Conservation (phyloP, 768 basidiomycete genomes). For the Leccinum imitatum region DNA sequence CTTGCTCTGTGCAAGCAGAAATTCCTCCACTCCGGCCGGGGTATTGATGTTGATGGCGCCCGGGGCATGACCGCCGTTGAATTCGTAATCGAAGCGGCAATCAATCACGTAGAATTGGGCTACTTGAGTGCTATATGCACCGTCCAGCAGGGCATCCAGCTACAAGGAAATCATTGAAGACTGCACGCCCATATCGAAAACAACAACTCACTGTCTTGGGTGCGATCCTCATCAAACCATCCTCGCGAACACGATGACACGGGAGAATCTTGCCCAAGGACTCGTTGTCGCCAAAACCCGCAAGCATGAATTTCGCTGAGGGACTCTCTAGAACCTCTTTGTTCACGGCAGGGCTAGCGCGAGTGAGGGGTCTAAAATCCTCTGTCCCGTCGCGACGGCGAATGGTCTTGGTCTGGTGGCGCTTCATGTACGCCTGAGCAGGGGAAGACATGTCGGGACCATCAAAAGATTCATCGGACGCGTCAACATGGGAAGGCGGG, state of each 20-base stretch:
- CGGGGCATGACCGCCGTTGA: slow-evolving; percentile 86
- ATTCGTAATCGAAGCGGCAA: slow-evolving; percentile 98
- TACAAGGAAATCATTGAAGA: slow-evolving; percentile 31
- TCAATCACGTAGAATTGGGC: slow-evolving; percentile 81
- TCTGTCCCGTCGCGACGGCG: slow-evolving; percentile 81
- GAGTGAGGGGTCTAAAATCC: slow-evolving; percentile 73
- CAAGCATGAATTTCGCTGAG: slow-evolving; percentile 51
- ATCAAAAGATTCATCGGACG: slow-evolving; percentile 52
- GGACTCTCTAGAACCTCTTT: slow-evolving; percentile 54
- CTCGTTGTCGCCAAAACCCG: slow-evolving; percentile 92
- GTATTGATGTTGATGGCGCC: slow-evolving; percentile 93
- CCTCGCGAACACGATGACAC: slow-evolving; percentile 91
- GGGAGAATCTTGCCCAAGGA: slow-evolving; percentile 90
- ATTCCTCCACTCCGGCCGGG: slow-evolving; percentile 72
- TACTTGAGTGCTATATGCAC: slow-evolving; percentile 64
- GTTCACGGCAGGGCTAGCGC: slow-evolving; percentile 52
- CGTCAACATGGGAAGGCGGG: slow-evolving; percentile 40
- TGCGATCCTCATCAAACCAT: slow-evolving; percentile 91
- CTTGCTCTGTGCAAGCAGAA: slow-evolving; percentile 64
- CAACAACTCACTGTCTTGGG: slow-evolving; percentile 63
- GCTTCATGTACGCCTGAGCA: slow-evolving; percentile 75
- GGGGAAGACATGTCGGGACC: slow-evolving; percentile 74
- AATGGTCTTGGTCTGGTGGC: slow-evolving; percentile 76
- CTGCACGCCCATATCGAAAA: not conserved
- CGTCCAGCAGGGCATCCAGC: slow-evolving; percentile 79